These are phyloP conservation scores for Nymphaea colorata DNA, from an alignment of 164 flowering plant genomes.

Conservation along the genomic window DNA sequence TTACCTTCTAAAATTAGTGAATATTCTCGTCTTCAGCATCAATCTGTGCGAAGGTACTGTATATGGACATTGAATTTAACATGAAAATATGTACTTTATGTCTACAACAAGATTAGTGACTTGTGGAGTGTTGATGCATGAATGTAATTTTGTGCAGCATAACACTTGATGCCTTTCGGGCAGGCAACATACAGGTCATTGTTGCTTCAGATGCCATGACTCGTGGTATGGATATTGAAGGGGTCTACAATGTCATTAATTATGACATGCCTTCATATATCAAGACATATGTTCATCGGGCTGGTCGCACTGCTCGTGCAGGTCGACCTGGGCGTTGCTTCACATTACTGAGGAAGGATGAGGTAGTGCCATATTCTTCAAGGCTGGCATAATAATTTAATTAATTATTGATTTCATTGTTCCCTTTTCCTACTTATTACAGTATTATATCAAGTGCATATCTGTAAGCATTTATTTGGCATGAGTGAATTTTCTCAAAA, in stretches of 20 bases:
- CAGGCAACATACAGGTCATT: constrained; percentile 66
- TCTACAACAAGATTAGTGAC: neutral
- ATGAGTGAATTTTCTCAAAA: too few relatives aligned
- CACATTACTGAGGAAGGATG: constrained; percentile 53
- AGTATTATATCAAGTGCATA: neutral
- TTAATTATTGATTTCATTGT: neutral
- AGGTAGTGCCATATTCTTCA: constrained; percentile 28
- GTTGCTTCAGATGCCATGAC: constrained; percentile 93
- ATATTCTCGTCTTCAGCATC: constrained; percentile 76
- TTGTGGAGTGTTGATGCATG: neutral
- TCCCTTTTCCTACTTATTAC: too few relatives aligned
- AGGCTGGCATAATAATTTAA: neutral
- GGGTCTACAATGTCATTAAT: constrained; percentile 67
- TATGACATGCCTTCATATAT: constrained; percentile 70
- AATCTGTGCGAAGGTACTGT: constrained; percentile 70
- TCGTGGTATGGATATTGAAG: constrained; percentile 97
- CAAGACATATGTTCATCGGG: constrained; percentile 83
- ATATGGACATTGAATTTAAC: neutral
- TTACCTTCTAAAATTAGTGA: constrained; percentile 50
- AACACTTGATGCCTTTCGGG: constrained; percentile 57
- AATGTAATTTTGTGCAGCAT: constrained; percentile 37
- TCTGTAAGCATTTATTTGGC: neutral
- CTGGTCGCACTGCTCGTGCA: constrained; percentile 95
- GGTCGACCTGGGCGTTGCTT: constrained; percentile 75
- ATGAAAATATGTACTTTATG: neutral